phyloP scores from a whole-genome alignment of 768 basidiomycete genomes.

The Tricholoma terreum region DNA sequence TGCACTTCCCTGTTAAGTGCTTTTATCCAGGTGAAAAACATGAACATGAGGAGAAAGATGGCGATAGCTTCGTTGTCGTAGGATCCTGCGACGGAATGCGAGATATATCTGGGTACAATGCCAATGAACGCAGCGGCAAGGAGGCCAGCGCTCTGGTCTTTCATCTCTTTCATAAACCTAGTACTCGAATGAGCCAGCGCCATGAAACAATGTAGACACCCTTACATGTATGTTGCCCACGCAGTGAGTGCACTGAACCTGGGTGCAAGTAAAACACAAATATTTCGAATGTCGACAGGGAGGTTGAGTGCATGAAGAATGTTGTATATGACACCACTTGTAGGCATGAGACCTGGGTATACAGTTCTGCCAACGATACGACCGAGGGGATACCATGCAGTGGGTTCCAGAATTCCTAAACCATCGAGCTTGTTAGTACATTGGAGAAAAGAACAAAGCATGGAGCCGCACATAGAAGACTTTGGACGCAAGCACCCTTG shows the following conservation, averaged over 20 bases:
- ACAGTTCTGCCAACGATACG: constrained; percentile 98
- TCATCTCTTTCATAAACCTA: constrained; percentile 97
- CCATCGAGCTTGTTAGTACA: background rate
- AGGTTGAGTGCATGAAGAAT: constrained; percentile 80
- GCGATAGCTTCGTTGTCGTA: constrained; percentile 99
- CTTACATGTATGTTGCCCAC: constrained; percentile 93
- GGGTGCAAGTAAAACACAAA: constrained; percentile 95
- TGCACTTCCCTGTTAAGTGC: constrained; percentile 93
- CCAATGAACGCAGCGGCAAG: constrained; percentile 97
- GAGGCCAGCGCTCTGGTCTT: constrained; percentile 91
- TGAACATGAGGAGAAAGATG: constrained; percentile 99
- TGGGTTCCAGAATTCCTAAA: constrained; percentile 98
- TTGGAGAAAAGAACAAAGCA: background rate
- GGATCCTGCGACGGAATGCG: constrained; percentile 96
- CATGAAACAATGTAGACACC: background rate
- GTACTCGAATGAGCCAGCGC: background rate
- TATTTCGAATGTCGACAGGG: constrained; percentile 97
- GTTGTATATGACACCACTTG: constrained; percentile 96
- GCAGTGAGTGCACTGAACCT: constrained; percentile 97
- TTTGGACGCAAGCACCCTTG: constrained; percentile 82
- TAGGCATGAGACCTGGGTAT: constrained; percentile 98
- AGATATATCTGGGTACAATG: constrained; percentile 97
- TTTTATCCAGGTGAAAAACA: constrained; percentile 96
- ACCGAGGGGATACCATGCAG: constrained; percentile 98
- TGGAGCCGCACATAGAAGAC: constrained; percentile 84